Conservation (phyloP, 2,329 filamentous ascomycete genomes). For the Talaromyces sp. region DNA sequence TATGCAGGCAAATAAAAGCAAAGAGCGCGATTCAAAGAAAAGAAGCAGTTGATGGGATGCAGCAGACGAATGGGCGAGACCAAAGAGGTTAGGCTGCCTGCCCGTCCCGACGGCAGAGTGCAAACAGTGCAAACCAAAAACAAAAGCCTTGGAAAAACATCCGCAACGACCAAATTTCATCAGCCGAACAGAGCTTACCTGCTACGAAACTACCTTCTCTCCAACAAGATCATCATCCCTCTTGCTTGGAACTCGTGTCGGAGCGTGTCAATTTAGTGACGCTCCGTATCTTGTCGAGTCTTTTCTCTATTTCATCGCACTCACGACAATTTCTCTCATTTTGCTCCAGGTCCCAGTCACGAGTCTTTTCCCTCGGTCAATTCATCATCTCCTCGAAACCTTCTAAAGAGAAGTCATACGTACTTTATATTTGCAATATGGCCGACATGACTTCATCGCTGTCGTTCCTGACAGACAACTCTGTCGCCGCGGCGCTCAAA, state of each 20-base stretch:
- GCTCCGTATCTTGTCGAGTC: background rate
- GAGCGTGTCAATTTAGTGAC: slow-evolving; percentile 4
- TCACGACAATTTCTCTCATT: background rate
- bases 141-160: slow-evolving; percentile 11
- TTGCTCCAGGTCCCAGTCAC: background rate
- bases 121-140: slow-evolving; percentile 17
- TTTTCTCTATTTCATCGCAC: background rate
- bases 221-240: background rate
- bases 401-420: background rate
- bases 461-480: slow-evolving; percentile 70
- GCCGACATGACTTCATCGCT: slow-evolving; percentile 48
- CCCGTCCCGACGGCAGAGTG: background rate
- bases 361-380: slow-evolving; percentile 9
- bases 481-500: slow-evolving; percentile 63
- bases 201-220: slow-evolving; percentile 2
- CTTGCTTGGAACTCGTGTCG: slow-evolving; percentile 13
- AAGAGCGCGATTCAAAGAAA: slow-evolving; percentile 4
- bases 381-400: slow-evolving; percentile 1
- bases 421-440: slow-evolving; percentile 28
- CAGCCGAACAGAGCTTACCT: slow-evolving; percentile 2
- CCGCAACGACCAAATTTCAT: slow-evolving; percentile 19
- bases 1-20: background rate
- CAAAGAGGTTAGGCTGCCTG: background rate
- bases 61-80: background rate
- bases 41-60: background rate